Evolutionary conservation across 768 basidiomycete genomes (phyloP).

Genomic region (Boletellus ananas): DNA sequence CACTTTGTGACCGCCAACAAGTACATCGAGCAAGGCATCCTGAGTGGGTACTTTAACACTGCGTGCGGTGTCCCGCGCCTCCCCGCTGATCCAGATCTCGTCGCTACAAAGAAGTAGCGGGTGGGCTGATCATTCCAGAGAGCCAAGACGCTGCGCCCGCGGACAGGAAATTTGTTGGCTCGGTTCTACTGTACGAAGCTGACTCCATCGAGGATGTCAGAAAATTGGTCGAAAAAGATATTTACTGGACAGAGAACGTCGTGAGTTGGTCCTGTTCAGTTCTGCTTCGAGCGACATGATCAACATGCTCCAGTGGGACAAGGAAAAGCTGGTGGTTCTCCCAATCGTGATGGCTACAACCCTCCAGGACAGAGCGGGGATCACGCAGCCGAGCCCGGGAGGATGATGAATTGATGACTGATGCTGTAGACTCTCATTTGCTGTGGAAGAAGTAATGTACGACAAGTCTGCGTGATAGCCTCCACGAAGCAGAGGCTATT

Average conservation of each 20-base stretch:
- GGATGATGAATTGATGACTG: conserved; percentile 3
- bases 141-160: conserved; percentile 43
- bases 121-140: conserved; percentile 57
- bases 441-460: too few species aligned
- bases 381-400: conserved; percentile 19
- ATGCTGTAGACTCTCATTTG: not conserved
- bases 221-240: conserved; percentile 39
- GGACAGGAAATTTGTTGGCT: conserved; percentile 60
- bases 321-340: conserved; percentile 47
- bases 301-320: conserved; percentile 51
- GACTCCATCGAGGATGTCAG: conserved; percentile 45
- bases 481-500: too few species aligned
- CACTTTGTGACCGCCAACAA: conserved; percentile 49
- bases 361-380: conserved; percentile 23
- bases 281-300: not conserved
- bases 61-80: conserved; percentile 6
- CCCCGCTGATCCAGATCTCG: conserved; percentile 2
- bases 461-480: too few species aligned
- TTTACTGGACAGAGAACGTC: conserved; percentile 41
- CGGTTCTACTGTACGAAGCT: conserved; percentile 51
- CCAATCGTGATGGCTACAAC: conserved; percentile 42
- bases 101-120: conserved; percentile 43
- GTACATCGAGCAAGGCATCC: conserved; percentile 39
- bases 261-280: conserved; percentile 31
- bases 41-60: conserved; percentile 51